Evolutionary conservation across 768 basidiomycete species (phyloP), one percentile per base, ranked within the genome.

Genomic region (Tulasnella sp.): DNA sequence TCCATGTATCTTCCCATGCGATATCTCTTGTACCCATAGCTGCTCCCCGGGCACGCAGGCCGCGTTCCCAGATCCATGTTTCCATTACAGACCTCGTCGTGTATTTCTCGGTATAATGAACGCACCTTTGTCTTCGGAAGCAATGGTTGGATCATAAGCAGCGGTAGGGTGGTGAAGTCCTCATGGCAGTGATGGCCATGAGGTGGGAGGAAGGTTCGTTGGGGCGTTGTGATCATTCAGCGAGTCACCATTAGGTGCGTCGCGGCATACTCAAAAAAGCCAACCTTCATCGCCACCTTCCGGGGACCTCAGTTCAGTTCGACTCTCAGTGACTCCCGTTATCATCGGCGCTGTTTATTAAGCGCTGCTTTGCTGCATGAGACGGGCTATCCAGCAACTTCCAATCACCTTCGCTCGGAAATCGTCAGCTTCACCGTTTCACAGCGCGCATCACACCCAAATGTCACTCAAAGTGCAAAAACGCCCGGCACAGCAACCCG

Each of bases 401-500:
- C 18, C 16, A 28, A 69, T 69, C 64, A 18, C 64, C 34, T 18
- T 28, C 24, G 12, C 34, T 37, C 34, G 64, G 34, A 37, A 31
- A 64, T 64, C 60, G n/a, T 64, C 37, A 37, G 37, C 31, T 64
- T 28, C 34, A 22, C 64, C 28, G 31, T 69, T 28, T 69, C 64
- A 7, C 64, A 69, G 14, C 64, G 34, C 28, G 64, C 34, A 69
- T 69, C 64, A 2, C 64, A 69, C 9, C 64, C n/a, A 16, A 69
- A 69, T 69, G 64, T 69, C 64, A 28, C 64, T 69, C 64, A 69
- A 69, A 37, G 64, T 69, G 12, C 64, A 69, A 37, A 69, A 37
- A 69, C 64, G 64, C 31, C 64, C 64, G 6, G 64, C 64, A 11
- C 64, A 69, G 31, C 64, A 69, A 28, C 24, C 14, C 28, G 64